Evolutionary conservation across 1,284 basidiomycete genomes (phyloP).

Genomic region (Cryptococcus sp.): DNA sequence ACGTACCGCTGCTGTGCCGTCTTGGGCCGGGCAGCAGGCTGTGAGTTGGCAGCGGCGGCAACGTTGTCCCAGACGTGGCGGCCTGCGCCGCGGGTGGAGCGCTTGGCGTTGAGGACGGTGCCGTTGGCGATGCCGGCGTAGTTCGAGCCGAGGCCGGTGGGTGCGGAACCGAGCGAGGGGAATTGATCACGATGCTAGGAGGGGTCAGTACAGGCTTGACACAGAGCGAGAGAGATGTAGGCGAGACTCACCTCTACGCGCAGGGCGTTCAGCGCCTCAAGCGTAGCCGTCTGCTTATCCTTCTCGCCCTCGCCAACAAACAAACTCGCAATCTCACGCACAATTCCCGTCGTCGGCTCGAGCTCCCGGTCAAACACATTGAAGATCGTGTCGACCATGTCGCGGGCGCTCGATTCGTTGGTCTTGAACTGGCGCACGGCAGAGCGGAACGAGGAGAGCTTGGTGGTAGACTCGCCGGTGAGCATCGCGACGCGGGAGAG

Average conservation of each 20-base stretch:
- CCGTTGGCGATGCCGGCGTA: slow-evolving; percentile 76
- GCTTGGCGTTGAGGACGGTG: slow-evolving; percentile 76
- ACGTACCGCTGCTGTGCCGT: slow-evolving; percentile 35
- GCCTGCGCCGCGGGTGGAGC: slow-evolving; percentile 58
- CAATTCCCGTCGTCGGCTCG: slow-evolving; percentile 71
- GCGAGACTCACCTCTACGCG: slow-evolving; percentile 65
- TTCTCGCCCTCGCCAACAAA: slow-evolving; percentile 69
- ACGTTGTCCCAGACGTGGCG: slow-evolving; percentile 79
- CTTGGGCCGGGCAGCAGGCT: slow-evolving; percentile 52
- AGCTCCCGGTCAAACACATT: slow-evolving; percentile 74
- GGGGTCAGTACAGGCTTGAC: slow-evolving; percentile 40
- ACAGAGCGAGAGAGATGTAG: neutral
- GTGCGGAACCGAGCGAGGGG: slow-evolving; percentile 62
- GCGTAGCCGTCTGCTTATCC: slow-evolving; percentile 68
- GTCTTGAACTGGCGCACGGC: slow-evolving; percentile 75
- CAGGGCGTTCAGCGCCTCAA: slow-evolving; percentile 77
- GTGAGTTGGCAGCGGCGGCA: slow-evolving; percentile 70
- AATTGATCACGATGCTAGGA: slow-evolving; percentile 70
- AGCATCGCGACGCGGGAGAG: slow-evolving; percentile 65
- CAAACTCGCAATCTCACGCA: slow-evolving; percentile 73
- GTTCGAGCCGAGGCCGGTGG: slow-evolving; percentile 56
- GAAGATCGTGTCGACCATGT: slow-evolving; percentile 83
- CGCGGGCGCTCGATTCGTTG: slow-evolving; percentile 74
- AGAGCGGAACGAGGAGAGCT: slow-evolving; percentile 71
- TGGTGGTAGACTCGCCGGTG: slow-evolving; percentile 67